These are phyloP conservation scores for Starmerella bombi DNA, from an alignment of 805 yeast genomes.

Conservation along the genomic window DNA sequence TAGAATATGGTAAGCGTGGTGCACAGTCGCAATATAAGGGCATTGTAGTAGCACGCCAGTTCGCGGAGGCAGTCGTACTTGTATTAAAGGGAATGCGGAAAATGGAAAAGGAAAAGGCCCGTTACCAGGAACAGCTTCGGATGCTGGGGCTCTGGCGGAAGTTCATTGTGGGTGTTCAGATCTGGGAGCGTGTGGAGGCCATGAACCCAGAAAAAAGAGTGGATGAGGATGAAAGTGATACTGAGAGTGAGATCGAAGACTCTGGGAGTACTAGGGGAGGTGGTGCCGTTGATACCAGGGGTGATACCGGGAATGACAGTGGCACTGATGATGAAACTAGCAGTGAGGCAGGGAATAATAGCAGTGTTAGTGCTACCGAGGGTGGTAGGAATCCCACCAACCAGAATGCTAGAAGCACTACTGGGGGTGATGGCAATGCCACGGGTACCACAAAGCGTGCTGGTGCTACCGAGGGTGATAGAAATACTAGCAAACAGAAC, in stretches of 20 bases:
- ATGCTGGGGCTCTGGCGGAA: slow-evolving; percentile 28
- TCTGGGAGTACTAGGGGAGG: not conserved
- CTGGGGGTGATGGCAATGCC: too few relatives aligned
- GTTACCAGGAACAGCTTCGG: slow-evolving; percentile 32
- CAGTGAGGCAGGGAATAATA: too few relatives aligned
- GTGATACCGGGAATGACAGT: too few relatives aligned
- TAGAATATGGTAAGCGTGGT: slow-evolving; percentile 43
- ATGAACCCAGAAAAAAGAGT: slow-evolving; percentile 16
- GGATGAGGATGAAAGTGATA: not conserved
- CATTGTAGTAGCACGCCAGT: slow-evolving; percentile 54
- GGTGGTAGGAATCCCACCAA: too few relatives aligned
- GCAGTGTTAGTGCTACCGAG: too few relatives aligned
- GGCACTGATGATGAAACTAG: not conserved
- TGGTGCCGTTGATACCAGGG: too few relatives aligned
- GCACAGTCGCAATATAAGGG: slow-evolving; percentile 57
- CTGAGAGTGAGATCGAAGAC: slow-evolving; percentile 2
- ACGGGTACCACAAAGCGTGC: too few relatives aligned
- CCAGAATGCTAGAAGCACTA: too few relatives aligned
- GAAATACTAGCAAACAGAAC: too few relatives aligned
- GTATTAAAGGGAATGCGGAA: slow-evolving; percentile 40
- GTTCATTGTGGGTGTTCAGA: slow-evolving; percentile 26
- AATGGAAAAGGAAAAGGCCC: slow-evolving; percentile 33
- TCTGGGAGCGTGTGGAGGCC: slow-evolving; percentile 21
- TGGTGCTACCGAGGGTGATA: too few relatives aligned
- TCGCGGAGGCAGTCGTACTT: slow-evolving; percentile 43